Conservation (phyloP, 2,329 filamentous ascomycete genomes). For the Aspergillus sergii region DNA sequence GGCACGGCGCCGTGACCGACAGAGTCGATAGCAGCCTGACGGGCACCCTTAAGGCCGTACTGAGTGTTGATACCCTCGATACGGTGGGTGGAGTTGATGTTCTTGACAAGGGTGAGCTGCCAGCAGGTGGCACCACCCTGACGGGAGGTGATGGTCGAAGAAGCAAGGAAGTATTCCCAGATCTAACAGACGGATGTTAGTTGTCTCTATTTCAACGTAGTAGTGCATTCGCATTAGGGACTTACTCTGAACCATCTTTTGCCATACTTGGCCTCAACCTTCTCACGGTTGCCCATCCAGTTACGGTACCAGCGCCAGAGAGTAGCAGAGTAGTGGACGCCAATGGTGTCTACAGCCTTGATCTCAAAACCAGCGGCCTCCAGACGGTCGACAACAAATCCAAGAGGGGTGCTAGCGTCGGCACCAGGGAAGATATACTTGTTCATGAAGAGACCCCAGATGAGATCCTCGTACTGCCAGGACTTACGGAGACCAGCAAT, state of each 20-base stretch:
- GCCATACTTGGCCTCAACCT: slow-evolving; percentile 93
- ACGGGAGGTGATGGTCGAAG: slow-evolving; percentile 79
- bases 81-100: slow-evolving; percentile 83
- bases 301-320: slow-evolving; percentile 99
- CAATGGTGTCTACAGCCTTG: slow-evolving; percentile 89
- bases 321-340: slow-evolving; percentile 95
- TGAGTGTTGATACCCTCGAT: slow-evolving; percentile 72
- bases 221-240: slow-evolving; percentile 23
- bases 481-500: slow-evolving; percentile 89
- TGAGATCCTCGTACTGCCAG: slow-evolving; percentile 97
- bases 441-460: slow-evolving; percentile 99
- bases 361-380: slow-evolving; percentile 89
- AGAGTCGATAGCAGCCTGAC: slow-evolving; percentile 49
- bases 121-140: slow-evolving; percentile 84
- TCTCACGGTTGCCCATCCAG: slow-evolving; percentile 92
- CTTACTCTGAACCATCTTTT: slow-evolving; percentile 91
- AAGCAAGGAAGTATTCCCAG: slow-evolving; percentile 90
- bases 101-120: slow-evolving; percentile 86
- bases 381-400: slow-evolving; percentile 80
- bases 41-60: slow-evolving; percentile 68
- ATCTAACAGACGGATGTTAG: slow-evolving; percentile 56
- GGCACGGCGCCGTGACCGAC: slow-evolving; percentile 38
- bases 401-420: slow-evolving; percentile 90
- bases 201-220: background rate
- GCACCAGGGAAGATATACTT: slow-evolving; percentile 98